These are phyloP conservation scores for Linaria vulgaris DNA, from an alignment of 257 asterid genomes.

Conservation along the genomic window DNA sequence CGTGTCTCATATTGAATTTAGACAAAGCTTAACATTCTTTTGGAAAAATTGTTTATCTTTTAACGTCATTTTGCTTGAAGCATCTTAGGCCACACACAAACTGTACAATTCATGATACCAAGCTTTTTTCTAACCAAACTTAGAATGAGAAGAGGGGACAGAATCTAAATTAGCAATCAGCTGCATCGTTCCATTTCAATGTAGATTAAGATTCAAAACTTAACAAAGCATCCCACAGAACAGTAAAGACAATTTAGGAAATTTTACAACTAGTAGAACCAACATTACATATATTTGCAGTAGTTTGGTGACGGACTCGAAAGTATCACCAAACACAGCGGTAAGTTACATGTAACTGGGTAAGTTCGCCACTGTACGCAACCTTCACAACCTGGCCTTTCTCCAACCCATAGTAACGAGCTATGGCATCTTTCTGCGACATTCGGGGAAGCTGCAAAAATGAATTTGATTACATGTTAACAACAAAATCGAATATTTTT, in stretches of 20 bases:
- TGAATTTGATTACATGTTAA: background rate
- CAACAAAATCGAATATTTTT: background rate
- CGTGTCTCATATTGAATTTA: too few relatives aligned
- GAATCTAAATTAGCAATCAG: too few relatives aligned
- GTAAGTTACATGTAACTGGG: slow-evolving; percentile 68
- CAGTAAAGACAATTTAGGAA: background rate
- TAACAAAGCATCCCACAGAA: background rate
- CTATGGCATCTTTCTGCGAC: slow-evolving; percentile 72
- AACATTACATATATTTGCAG: background rate
- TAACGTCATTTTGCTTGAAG: background rate
- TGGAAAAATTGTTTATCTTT: background rate
- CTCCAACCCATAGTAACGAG: slow-evolving; percentile 77
- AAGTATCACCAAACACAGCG: slow-evolving; percentile 69
- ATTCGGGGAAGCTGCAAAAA: slow-evolving; percentile 77
- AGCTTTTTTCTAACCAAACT: too few relatives aligned
- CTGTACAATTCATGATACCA: background rate
- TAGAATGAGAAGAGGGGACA: too few relatives aligned
- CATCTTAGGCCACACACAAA: background rate
- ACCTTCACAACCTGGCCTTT: slow-evolving; percentile 82
- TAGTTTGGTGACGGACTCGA: background rate
- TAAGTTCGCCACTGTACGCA: slow-evolving; percentile 65
- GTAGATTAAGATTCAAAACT: background rate
- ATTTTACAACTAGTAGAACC: background rate
- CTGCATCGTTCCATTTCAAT: too few relatives aligned
- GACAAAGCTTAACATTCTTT: too few relatives aligned